Conservation (phyloP, 2,329 filamentous ascomycete species). For the Hirsutella thompsonii region DNA sequence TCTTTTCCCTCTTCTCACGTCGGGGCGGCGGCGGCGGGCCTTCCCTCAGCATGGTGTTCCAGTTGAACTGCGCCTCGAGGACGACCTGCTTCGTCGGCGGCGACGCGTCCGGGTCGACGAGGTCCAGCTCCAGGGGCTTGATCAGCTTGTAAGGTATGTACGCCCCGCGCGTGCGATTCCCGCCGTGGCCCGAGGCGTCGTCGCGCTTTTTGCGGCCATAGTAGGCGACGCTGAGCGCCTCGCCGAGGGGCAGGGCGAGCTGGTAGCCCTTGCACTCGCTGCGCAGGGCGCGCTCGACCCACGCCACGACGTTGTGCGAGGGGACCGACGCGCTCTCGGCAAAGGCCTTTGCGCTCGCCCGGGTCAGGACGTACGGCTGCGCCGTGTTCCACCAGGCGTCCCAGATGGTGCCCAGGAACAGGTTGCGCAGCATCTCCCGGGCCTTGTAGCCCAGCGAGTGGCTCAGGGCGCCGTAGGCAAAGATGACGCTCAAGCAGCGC, state of each 20-base stretch:
- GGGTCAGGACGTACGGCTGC: constrained; percentile 16
- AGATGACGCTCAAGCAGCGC: constrained; percentile 15
- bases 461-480: constrained; percentile 19
- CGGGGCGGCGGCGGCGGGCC: too few relatives aligned
- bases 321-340: constrained; percentile 6
- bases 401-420: constrained; percentile 13
- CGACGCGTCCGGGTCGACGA: neutral
- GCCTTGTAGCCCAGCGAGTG: constrained; percentile 14
- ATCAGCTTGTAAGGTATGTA: too few relatives aligned
- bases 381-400: constrained; percentile 14
- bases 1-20: too few relatives aligned
- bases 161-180: neutral
- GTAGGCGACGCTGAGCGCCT: constrained; percentile 11
- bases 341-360: constrained; percentile 11
- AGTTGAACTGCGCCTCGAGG: too few relatives aligned
- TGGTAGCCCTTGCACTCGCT: constrained; percentile 13
- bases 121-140: neutral
- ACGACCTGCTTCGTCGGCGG: neutral
- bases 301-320: constrained; percentile 9
- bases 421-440: constrained; percentile 11
- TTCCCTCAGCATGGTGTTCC: too few relatives aligned
- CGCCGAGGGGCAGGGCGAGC: constrained; percentile 14
- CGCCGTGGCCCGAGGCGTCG: constrained; percentile 12
- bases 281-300: constrained; percentile 18
- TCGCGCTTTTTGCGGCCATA: constrained; percentile 7